phyloP scores from a whole-genome alignment of 2,329 filamentous ascomycete species.

The Albophoma yamanashiensis region DNA sequence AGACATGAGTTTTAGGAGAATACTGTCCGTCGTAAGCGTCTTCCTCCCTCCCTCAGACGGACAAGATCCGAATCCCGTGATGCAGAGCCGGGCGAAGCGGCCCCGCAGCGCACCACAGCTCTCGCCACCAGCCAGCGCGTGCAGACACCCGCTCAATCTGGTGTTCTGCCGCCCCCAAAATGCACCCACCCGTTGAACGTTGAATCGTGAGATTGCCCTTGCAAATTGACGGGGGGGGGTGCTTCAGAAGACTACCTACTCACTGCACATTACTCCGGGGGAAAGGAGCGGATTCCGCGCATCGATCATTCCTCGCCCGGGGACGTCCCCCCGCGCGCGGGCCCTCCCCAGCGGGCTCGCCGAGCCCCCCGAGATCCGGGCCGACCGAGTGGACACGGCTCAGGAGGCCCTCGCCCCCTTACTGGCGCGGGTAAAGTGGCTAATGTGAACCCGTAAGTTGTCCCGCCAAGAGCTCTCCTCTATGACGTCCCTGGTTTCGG shows the following conservation, averaged over 20 bases:
- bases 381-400: neutral
- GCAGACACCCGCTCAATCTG: no score
- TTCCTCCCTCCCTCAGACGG: neutral
- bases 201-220: no score
- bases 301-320: no score
- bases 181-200: no score
- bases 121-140: neutral
- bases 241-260: no score
- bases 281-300: neutral
- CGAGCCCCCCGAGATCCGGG: neutral
- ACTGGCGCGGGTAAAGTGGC: constrained; percentile 4
- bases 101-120: neutral
- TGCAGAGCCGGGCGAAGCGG: neutral
- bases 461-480: neutral
- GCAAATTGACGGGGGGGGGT: no score
- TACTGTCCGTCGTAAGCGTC: no score
- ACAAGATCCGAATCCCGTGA: neutral
- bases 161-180: no score
- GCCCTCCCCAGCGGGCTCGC: neutral
- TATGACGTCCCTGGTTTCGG: neutral
- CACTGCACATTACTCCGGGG: neutral
- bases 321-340: no score
- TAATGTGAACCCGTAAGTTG: neutral
- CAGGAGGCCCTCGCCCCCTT: neutral
- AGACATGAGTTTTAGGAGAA: no score